Conservation (phyloP, 768 basidiomycete species). For the Lyophyllum shimeji region DNA sequence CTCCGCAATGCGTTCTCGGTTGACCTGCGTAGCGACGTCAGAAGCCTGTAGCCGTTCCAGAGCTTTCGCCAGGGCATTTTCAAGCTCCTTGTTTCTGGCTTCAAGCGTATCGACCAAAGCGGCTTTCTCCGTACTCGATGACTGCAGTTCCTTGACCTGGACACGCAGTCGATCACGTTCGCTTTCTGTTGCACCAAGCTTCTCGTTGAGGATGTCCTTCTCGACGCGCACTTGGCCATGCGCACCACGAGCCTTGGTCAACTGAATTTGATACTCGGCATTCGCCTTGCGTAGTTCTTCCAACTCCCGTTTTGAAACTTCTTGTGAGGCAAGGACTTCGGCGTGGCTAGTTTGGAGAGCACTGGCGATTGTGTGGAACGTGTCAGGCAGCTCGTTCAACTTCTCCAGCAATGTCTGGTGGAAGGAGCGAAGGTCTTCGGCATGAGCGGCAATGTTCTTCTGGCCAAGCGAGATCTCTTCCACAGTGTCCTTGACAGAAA, state of each 20-base stretch:
- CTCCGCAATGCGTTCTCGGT: constrained; percentile 57
- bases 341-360: constrained; percentile 60
- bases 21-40: constrained; percentile 64
- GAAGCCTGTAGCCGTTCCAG: constrained; percentile 68
- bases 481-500: constrained; percentile 47
- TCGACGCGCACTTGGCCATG: constrained; percentile 81
- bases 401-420: constrained; percentile 55
- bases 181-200: constrained; percentile 54
- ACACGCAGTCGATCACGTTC: constrained; percentile 63
- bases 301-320: constrained; percentile 58
- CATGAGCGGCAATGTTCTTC: constrained; percentile 44
- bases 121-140: constrained; percentile 37
- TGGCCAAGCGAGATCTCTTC: constrained; percentile 53
- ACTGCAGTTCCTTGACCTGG: constrained; percentile 57
- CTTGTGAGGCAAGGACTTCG: constrained; percentile 59
- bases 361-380: constrained; percentile 50
- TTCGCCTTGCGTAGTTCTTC: constrained; percentile 71
- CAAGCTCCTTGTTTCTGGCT: constrained; percentile 57
- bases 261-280: constrained; percentile 67
- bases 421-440: constrained; percentile 46
- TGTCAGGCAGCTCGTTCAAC: constrained; percentile 58
- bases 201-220: constrained; percentile 72
- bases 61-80: constrained; percentile 73
- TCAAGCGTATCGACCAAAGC: constrained; percentile 48
- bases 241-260: constrained; percentile 74